Evolutionary conservation across 768 basidiomycete species (phyloP), one percentile per base, ranked within the genome.

Genomic region (Symmetrospora coprosmae): DNA sequence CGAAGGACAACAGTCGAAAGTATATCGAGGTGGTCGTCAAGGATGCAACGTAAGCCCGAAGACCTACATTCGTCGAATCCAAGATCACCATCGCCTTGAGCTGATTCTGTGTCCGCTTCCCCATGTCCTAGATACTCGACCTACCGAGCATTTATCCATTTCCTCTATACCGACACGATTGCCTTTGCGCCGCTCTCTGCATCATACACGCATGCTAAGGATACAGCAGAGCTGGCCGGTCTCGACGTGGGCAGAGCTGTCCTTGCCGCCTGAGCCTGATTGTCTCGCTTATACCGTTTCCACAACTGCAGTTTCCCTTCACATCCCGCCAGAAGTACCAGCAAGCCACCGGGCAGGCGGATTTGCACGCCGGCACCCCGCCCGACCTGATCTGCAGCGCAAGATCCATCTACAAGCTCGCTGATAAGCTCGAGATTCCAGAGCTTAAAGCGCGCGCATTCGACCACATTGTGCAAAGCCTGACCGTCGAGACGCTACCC

Each of bases 151-250:
- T 67, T 76, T 0, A 59, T 75, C 1, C 72, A 73, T 66, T 76
- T 70, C 65, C 68, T 76, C 23, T 76, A 76, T 65, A 75, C 74
- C 59, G 74, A 76, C 63, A 67, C 62, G 4, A 62, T 67, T 38
- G 66, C 68, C 38, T 75, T 75, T 59, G 69, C 74, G 0, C 75
- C 75, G 0, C 70, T 76, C 27, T 65, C 74, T 1, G 75, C 74
- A 6, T 65, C 65, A 25, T 71, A 66, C 63, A 58, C 64, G 43
- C 55, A 53, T 25, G 68, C 66, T 0, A 62, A 63, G 16, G 67
- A 64, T 19, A 62, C 48, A 1, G 63, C 61, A 11, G 28, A 45
- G 25, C 19, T 39, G n/a, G n/a, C n/a, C n/a, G n/a, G n/a, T n/a
- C n/a, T n/a, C n/a, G n/a, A n/a, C n/a, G 14, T 25, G 14, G 30